Evolutionary conservation across 2,329 filamentous ascomycete species (phyloP), one percentile per base, ranked within the genome.

Genomic region (Scedosporium boydii): DNA sequence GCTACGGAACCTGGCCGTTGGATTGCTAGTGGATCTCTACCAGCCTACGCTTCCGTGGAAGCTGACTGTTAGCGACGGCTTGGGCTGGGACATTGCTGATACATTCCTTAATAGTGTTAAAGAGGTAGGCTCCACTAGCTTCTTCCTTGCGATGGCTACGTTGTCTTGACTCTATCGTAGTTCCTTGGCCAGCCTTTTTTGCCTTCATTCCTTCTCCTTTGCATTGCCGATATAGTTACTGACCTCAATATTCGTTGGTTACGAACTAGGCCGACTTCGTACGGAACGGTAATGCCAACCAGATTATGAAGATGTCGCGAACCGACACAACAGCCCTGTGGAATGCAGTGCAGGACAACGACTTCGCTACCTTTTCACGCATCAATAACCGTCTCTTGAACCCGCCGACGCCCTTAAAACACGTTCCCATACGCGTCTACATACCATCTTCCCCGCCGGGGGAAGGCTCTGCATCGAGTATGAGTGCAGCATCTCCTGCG

Each of bases 401-500:
- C 69, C 84, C 88, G 3, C 86, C 91, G 1, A 84, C 85, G 6
- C 84, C 87, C 18, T 82, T 97, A 60, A 87, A 87, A 64, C 87
- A 96, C 74, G 81, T 98, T n/a, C 95, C 95, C 0, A 76, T 98
- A 46, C 87, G 93, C 62, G 77, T 98, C 62, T 99, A 97, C 74
- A 85, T 98, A 58, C 90, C 89, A 2, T 82, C 85, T 4, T 77
- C 84, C 0, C 85, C 89, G 0, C 78, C 82, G 21, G 63, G 70
- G 7, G 67, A 68, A 38, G 67, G 66, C 63, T 72, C 77, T 3
- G 71, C 76, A 27, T 73, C 67, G 29, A 42, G 66, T 44, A 58
- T 62, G 14, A 61, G 41, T 26, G 6, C 57, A 57, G 21, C 55
- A 29, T 72, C 72, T 18, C 68, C 75, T 2, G 84, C 82, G 18